phyloP scores from a whole-genome alignment of 345 rosid genomes.

The Linum lewisii region DNA sequence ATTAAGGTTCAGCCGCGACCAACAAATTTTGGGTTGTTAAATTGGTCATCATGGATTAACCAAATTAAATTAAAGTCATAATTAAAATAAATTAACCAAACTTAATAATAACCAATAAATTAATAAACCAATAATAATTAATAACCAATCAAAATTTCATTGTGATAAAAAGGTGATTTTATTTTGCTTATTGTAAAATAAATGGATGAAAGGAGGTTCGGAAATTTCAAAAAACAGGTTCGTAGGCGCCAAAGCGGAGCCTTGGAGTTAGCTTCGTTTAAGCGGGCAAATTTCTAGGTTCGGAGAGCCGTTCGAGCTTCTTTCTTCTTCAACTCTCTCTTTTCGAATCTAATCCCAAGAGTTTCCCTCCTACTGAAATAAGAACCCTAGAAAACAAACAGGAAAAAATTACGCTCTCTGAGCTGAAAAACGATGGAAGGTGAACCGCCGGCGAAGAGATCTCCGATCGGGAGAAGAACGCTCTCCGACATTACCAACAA shows the following conservation, averaged over 20 bases:
- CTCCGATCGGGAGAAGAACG: constrained; percentile 45
- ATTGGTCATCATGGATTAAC: no score
- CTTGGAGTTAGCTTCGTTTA: no score
- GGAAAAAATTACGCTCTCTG: background rate
- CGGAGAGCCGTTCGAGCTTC: constrained; percentile 34
- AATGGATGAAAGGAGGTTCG: no score
- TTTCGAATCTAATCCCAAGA: no score
- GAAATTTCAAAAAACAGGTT: constrained; percentile 29
- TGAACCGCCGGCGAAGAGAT: constrained; percentile 20
- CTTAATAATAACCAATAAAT: background rate
- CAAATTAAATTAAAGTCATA: no score
- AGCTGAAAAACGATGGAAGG: constrained; percentile 11
- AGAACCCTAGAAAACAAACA: background rate
- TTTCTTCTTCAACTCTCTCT: constrained; percentile 7
- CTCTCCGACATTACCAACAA: constrained; percentile 61
- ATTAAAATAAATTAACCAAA: background rate
- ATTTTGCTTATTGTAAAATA: no score
- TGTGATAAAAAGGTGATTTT: no score
- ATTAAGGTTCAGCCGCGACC: no score
- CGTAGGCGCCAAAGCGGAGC: constrained; percentile 1
- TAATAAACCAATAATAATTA: background rate
- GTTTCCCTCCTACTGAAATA: no score
- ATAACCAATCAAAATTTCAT: constrained; percentile 6
- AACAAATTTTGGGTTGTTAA: no score
- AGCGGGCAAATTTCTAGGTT: constrained; percentile 7